Conservation (phyloP, 768 basidiomycete species). For the Sporobolomyces roseus region DNA sequence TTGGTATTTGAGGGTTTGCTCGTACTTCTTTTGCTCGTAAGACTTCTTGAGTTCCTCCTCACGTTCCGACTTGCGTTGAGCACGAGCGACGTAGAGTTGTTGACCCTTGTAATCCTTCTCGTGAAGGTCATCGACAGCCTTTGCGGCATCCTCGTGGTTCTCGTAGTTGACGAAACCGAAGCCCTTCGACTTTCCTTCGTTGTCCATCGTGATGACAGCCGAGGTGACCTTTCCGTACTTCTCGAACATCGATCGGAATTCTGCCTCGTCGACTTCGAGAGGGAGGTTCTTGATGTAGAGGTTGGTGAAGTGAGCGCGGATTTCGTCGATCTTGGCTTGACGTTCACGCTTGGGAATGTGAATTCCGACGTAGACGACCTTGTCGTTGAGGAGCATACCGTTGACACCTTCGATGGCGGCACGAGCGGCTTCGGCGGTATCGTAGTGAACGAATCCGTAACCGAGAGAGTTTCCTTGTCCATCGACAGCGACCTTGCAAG, state of each 20-base stretch:
- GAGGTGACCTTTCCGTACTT: slow-evolving; percentile 81
- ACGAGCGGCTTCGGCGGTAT: slow-evolving; percentile 92
- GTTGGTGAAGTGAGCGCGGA: slow-evolving; percentile 96
- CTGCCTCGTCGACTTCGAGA: slow-evolving; percentile 71
- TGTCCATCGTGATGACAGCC: slow-evolving; percentile 70
- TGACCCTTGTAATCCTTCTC: slow-evolving; percentile 77
- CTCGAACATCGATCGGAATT: slow-evolving; percentile 76
- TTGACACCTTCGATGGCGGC: slow-evolving; percentile 97
- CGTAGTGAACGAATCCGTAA: slow-evolving; percentile 98
- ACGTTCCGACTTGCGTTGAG: slow-evolving; percentile 97
- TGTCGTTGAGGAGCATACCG: slow-evolving; percentile 98
- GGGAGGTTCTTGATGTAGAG: slow-evolving; percentile 98
- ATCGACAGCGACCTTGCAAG: slow-evolving; percentile 98
- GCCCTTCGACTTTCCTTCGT: slow-evolving; percentile 87
- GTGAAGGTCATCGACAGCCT: slow-evolving; percentile 82
- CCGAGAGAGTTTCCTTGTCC: slow-evolving; percentile 93
- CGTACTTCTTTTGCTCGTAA: slow-evolving; percentile 93
- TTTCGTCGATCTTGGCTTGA: slow-evolving; percentile 96
- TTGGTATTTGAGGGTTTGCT: slow-evolving; percentile 96
- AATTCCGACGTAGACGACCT: slow-evolving; percentile 96
- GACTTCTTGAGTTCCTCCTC: slow-evolving; percentile 91
- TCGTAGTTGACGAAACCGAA: slow-evolving; percentile 99
- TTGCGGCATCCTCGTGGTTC: slow-evolving; percentile 82
- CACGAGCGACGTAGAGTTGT: slow-evolving; percentile 91
- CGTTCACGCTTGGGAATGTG: slow-evolving; percentile 98